Percentiles rank a stretch among this genome's conserved stretches.
phyloP scores from a whole-genome alignment of 2,329 filamentous ascomycete genomes.

The Lachnellula subtilissima region DNA sequence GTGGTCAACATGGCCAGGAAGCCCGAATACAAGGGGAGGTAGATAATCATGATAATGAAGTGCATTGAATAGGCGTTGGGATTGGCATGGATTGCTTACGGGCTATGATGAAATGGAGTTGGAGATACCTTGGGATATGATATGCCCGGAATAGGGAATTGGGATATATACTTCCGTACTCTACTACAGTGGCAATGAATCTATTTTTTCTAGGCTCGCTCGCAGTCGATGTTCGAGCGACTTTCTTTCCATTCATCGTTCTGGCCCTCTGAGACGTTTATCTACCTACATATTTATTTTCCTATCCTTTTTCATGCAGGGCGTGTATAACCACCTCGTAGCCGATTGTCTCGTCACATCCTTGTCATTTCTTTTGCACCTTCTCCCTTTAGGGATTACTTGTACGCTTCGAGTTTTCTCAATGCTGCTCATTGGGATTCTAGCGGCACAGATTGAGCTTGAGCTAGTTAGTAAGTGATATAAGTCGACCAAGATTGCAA shows the following conservation, averaged over 20 bases:
- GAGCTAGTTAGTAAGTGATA: not conserved
- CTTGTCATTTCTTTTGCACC: too few relatives aligned
- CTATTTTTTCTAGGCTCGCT: not conserved
- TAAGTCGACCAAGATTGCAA: not conserved
- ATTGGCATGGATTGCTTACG: not conserved
- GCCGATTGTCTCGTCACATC: too few relatives aligned
- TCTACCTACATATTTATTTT: too few relatives aligned
- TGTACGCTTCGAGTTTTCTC: not conserved
- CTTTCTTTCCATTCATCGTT: too few relatives aligned
- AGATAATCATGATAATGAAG: not conserved
- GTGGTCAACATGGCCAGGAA: conserved; percentile 82
- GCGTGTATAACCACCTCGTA: too few relatives aligned
- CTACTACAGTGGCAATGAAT: not conserved
- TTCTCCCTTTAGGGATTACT: not conserved
- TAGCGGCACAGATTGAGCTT: not conserved
- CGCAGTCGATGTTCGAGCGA: too few relatives aligned
- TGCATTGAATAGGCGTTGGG: not conserved
- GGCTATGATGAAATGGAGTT: not conserved
- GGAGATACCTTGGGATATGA: not conserved
- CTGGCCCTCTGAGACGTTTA: too few relatives aligned
- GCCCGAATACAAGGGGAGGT: conserved; percentile 42
- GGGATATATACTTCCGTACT: not conserved
- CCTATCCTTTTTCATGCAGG: too few relatives aligned
- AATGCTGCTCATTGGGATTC: not conserved
- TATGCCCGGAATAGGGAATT: too few relatives aligned